Percentiles rank a stretch among this genome's conserved stretches.
phyloP scores from a whole-genome alignment of 306 rosid genomes.

The Potentilla sterilis region DNA sequence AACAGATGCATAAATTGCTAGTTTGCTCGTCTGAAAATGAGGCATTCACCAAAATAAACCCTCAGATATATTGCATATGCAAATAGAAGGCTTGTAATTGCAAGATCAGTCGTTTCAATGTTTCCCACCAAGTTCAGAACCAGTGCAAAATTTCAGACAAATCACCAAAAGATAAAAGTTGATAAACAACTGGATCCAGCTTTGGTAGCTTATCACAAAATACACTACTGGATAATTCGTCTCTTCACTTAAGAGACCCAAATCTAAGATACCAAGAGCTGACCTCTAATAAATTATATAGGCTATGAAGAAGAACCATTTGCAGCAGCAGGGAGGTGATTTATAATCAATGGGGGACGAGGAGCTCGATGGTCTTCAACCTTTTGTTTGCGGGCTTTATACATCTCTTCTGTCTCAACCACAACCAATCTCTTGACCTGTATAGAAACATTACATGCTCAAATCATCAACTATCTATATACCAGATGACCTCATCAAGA shows the following conservation, averaged over 20 bases:
- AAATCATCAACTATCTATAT: conserved; percentile 12
- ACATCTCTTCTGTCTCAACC: conserved; percentile 88
- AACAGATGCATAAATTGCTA: conserved; percentile 6
- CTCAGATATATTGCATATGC: conserved; percentile 12
- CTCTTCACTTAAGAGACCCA: conserved; percentile 22
- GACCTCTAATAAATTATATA: conserved; percentile 28
- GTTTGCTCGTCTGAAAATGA: neutral
- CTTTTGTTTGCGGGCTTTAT: conserved; percentile 72
- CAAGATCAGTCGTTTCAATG: conserved; percentile 14
- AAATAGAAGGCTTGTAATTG: conserved; percentile 22
- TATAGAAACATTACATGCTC: conserved; percentile 15
- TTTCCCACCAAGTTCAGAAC: conserved; percentile 21
- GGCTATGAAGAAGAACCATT: conserved; percentile 42
- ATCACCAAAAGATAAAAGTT: conserved; percentile 21
- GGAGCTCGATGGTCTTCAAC: conserved; percentile 54
- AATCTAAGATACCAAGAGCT: conserved; percentile 29
- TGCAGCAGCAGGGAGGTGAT: conserved; percentile 55
- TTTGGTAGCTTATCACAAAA: conserved; percentile 17
- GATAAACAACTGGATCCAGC: conserved; percentile 24
- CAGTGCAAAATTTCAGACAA: conserved; percentile 13
- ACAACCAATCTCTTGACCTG: conserved; percentile 90
- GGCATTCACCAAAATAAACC: conserved; percentile 17
- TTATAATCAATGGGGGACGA: conserved; percentile 63
- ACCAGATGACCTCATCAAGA: conserved; percentile 11
- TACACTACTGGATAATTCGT: conserved; percentile 20